Conservation (phyloP, 2,329 filamentous ascomycete species). For the Fusarium sp. region DNA sequence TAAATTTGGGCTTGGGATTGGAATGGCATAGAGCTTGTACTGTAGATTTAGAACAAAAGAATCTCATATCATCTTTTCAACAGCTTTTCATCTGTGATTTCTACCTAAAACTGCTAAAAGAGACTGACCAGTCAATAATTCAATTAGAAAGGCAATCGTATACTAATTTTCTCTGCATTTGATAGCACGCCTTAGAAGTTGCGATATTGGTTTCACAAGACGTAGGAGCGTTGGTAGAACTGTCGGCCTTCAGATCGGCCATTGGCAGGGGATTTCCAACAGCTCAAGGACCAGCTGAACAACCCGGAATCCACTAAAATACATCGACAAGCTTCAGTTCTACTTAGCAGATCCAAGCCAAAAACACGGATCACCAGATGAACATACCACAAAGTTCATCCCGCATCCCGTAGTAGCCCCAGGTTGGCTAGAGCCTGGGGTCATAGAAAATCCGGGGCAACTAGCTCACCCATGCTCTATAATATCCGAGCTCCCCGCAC, state of each 20-base stretch:
- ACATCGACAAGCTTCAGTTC: rapidly evolving
- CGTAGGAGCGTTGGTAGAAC: rapidly evolving
- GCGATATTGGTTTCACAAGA: rapidly evolving
- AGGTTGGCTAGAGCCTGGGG: neutral
- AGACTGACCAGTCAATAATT: neutral
- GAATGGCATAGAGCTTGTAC: neutral
- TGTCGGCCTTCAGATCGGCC: rapidly evolving
- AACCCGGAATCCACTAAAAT: rapidly evolving
- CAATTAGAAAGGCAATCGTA: rapidly evolving
- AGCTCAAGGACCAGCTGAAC: too few relatives aligned
- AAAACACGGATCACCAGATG: neutral
- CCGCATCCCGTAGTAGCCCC: neutral
- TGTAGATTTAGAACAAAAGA: neutral
- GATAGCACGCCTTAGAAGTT: rapidly evolving
- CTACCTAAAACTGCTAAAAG: neutral
- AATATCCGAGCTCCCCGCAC: constrained; percentile 8
- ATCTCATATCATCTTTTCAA: neutral
- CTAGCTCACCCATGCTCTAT: neutral
- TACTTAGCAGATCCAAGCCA: neutral
- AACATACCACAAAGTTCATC: neutral
- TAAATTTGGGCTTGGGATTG: neutral
- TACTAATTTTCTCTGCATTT: rapidly evolving
- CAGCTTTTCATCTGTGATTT: rapidly evolving
- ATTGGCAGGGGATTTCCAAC: too few relatives aligned
- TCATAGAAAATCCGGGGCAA: neutral